Evolutionary conservation across 1,284 basidiomycete species (phyloP), one percentile per base, ranked within the genome.

Genomic region (Naganishia sp.): DNA sequence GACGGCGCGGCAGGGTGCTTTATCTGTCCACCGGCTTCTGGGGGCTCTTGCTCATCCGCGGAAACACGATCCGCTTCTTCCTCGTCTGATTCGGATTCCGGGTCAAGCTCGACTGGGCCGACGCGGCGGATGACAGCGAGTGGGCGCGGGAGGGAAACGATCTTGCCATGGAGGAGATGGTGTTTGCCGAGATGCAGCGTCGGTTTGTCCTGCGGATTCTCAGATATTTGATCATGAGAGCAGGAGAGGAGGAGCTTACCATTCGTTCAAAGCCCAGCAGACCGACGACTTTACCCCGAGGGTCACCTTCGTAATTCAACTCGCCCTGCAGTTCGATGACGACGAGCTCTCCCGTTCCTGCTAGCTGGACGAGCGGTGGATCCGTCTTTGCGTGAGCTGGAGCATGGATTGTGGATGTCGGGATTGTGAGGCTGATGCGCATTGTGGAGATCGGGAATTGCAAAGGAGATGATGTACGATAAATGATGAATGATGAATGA

Each of bases 141-240:
- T 0, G 91, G 90, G 74, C 90, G 92, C 0, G 87, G 78, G 11
- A 96, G 83, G 49, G 82, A 84, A 43, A 87, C 84, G 65, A 95
- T 83, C 74, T 90, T 92, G 54, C 93, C 93, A 75, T 96, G 93
- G 0, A 96, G 85, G 18, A 92, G 82, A 74, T 96, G 90, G 77
- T 94, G 88, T 62, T 70, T 69, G 7, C 92, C 92, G 65, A 96
- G 88, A 68, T 85, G 81, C 5, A 96, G 82, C 0, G 87, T 90
- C 0, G 90, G 87, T 72, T 88, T 89, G 70, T 86, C 87, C 88
- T 91, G 71, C 7, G 50, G 17, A n/a, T n/a, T n/a, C n/a, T n/a
- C n/a, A n/a, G n/a, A n/a, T n/a, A n/a, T n/a, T n/a, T n/a, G n/a
- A n/a, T n/a, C n/a, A n/a, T n/a, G n/a, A n/a, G n/a, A n/a, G n/a